Evolutionary conservation across 495 filamentous ascomycete species (phyloP).

Genomic region (Talaromyces nanjingensis): DNA sequence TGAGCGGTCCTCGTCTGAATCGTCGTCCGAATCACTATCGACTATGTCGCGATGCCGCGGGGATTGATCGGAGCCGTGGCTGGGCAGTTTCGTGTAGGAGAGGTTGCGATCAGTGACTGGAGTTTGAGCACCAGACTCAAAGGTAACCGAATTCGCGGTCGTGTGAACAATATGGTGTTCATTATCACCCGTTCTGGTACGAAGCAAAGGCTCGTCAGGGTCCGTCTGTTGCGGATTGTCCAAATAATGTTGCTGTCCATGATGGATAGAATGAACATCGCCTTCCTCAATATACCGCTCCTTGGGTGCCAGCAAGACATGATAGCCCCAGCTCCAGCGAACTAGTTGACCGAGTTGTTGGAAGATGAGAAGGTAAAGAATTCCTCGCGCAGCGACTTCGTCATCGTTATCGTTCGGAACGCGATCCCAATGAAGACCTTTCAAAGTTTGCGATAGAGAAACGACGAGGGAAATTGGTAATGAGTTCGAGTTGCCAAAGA

Average conservation of each 20-base stretch:
- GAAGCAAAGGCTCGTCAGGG: constrained; percentile 35
- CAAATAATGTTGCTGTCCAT: constrained; percentile 56
- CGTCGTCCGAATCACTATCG: constrained; percentile 22
- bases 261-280: constrained; percentile 49
- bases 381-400: constrained; percentile 88
- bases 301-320: constrained; percentile 78
- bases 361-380: constrained; percentile 93
- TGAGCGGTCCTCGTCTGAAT: constrained; percentile 18
- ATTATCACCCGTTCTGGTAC: constrained; percentile 25
- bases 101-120: constrained; percentile 30
- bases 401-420: constrained; percentile 89
- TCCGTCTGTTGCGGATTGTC: constrained; percentile 49
- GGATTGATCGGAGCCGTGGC: constrained; percentile 15
- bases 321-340: constrained; percentile 97
- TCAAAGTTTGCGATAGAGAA: constrained; percentile 83
- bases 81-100: constrained; percentile 29
- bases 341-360: constrained; percentile 95
- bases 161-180: constrained; percentile 20
- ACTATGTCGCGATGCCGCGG: constrained; percentile 10
- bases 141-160: constrained; percentile 17
- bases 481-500: constrained; percentile 98
- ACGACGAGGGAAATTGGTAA: constrained; percentile 94
- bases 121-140: constrained; percentile 36
- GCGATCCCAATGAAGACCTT: constrained; percentile 87
- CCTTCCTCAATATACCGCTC: constrained; percentile 53